Conservation (phyloP, 805 yeast genomes). For the Citeromyces matritensis region DNA sequence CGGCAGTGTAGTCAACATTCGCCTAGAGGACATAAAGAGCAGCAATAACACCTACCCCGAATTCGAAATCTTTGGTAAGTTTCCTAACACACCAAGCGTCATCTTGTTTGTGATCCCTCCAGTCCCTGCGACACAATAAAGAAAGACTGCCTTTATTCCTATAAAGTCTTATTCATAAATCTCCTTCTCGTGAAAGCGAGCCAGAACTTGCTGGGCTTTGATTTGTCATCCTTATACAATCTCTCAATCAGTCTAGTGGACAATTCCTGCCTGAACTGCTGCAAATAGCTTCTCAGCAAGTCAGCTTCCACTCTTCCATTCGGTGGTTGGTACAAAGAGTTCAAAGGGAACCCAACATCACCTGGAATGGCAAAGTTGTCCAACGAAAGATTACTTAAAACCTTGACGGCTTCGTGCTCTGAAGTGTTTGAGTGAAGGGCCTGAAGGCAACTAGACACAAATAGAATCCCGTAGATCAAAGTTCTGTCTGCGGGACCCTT, state of each 20-base stretch:
- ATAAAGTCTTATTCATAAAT: conserved; percentile 87
- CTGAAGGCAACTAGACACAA: conserved; percentile 71
- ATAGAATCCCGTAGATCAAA: conserved; percentile 85
- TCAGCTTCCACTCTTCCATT: conserved; percentile 63
- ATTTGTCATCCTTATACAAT: conserved; percentile 45
- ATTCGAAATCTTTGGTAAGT: too few relatives aligned
- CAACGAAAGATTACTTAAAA: conserved; percentile 72
- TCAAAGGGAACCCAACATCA: conserved; percentile 86
- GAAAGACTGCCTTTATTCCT: conserved; percentile 2
- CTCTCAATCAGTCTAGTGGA: conserved; percentile 66
- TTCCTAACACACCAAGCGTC: too few relatives aligned
- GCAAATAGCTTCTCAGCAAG: conserved; percentile 63
- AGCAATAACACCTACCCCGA: too few relatives aligned
- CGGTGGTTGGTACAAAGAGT: conserved; percentile 65
- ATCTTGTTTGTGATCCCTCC: too few relatives aligned
- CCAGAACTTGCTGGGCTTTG: conserved; percentile 82
- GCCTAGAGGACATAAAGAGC: too few relatives aligned
- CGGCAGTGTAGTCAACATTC: too few relatives aligned
- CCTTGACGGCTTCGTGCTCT: conserved; percentile 43
- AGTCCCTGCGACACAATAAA: too few relatives aligned
- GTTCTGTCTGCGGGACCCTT: conserved; percentile 91
- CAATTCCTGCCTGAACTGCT: conserved; percentile 91
- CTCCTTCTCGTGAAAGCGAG: conserved; percentile 87
- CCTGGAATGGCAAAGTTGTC: conserved; percentile 91
- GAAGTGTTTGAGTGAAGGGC: conserved; percentile 34